Evolutionary conservation across 208 protist species (phyloP).

Genomic region (Crithidia bombi): DNA sequence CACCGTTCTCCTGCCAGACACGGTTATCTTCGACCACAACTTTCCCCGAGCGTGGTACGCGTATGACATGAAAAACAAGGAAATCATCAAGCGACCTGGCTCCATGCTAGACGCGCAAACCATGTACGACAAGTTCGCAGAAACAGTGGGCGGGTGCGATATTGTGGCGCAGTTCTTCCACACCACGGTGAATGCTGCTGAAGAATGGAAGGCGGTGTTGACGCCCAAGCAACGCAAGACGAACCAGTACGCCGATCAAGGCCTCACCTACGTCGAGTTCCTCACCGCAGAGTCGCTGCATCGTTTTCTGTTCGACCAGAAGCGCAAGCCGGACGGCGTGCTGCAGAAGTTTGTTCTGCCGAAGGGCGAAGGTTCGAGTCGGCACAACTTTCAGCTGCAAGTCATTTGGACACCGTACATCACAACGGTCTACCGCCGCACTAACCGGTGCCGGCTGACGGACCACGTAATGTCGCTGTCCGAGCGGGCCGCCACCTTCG

Average conservation of each 20-base stretch:
- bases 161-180: slow-evolving; percentile 91
- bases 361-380: slow-evolving; percentile 72
- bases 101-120: slow-evolving; percentile 88
- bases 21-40: slow-evolving; percentile 94
- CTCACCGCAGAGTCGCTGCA: slow-evolving; percentile 79
- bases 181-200: slow-evolving; percentile 49
- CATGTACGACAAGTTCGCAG: slow-evolving; percentile 78
- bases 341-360: slow-evolving; percentile 91
- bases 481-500: slow-evolving; percentile 77
- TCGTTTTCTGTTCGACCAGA: slow-evolving; percentile 81
- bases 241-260: slow-evolving; percentile 36
- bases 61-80: slow-evolving; percentile 80
- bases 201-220: slow-evolving; percentile 48
- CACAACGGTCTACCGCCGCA: slow-evolving; percentile 85
- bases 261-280: slow-evolving; percentile 85
- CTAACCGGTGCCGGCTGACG: slow-evolving; percentile 73
- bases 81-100: slow-evolving; percentile 81
- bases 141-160: slow-evolving; percentile 46
- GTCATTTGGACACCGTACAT: slow-evolving; percentile 89
- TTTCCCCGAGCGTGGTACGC: slow-evolving; percentile 93
- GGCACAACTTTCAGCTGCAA: slow-evolving; percentile 83
- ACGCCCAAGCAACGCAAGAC: slow-evolving; percentile 21
- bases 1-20: slow-evolving; percentile 77
- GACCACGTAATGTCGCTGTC: slow-evolving; percentile 63
- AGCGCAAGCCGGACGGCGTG: slow-evolving; percentile 86